These are phyloP conservation scores for Amanita subjunquillea DNA, from an alignment of 768 basidiomycete genomes.

Conservation along the genomic window DNA sequence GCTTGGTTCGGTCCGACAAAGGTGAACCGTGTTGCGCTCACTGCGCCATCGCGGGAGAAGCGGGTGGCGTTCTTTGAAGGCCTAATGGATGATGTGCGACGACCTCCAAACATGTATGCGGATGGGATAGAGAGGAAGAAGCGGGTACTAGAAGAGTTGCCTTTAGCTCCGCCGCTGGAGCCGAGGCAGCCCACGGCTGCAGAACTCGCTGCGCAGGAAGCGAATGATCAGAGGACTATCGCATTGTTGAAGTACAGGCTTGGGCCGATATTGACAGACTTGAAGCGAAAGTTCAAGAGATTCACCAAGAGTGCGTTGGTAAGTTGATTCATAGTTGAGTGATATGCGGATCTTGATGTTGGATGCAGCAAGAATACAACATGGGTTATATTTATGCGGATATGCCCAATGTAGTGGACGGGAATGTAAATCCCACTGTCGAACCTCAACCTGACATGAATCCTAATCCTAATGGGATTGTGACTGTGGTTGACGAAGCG, in stretches of 20 bases:
- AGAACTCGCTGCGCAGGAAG: slow-evolving; percentile 74
- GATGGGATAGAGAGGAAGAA: slow-evolving; percentile 80
- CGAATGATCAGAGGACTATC: slow-evolving; percentile 68
- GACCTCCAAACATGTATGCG: slow-evolving; percentile 81
- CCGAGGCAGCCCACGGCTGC: slow-evolving; percentile 74
- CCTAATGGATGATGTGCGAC: slow-evolving; percentile 55
- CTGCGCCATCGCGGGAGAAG: slow-evolving; percentile 39
- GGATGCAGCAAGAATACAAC: slow-evolving; percentile 62
- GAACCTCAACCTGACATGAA: not conserved
- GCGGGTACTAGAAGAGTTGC: slow-evolving; percentile 77
- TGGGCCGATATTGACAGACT: slow-evolving; percentile 78
- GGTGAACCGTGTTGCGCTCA: slow-evolving; percentile 65
- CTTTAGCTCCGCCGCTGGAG: slow-evolving; percentile 83
- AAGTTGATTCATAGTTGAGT: slow-evolving; percentile 16
- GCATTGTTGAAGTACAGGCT: slow-evolving; percentile 84
- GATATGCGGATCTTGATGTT: slow-evolving; percentile 6
- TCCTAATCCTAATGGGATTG: slow-evolving; percentile 31
- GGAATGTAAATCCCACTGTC: slow-evolving; percentile 6
- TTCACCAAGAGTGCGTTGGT: slow-evolving; percentile 78
- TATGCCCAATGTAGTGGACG: not conserved
- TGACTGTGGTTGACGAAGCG: slow-evolving; percentile 33
- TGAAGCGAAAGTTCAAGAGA: slow-evolving; percentile 88
- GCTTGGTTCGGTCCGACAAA: slow-evolving; percentile 81
- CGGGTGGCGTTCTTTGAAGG: slow-evolving; percentile 69
- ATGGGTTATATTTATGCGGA: slow-evolving; percentile 25